phyloP scores from a whole-genome alignment of 1,139 yeast genomes.

The Eremothecium coryli region DNA sequence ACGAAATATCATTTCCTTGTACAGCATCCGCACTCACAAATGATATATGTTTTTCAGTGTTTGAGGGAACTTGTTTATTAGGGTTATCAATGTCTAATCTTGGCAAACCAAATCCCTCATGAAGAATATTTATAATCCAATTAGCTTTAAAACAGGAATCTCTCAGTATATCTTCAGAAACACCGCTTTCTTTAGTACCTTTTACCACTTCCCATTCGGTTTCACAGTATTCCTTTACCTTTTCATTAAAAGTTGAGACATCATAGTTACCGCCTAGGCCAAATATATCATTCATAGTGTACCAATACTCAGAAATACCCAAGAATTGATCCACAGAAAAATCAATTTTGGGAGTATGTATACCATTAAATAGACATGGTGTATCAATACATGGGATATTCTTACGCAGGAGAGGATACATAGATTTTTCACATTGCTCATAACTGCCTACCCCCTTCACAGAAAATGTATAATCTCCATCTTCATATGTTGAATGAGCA shows the following conservation, averaged over 20 bases:
- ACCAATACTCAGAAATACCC: constrained; percentile 80
- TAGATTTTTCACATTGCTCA: constrained; percentile 54
- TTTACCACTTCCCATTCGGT: constrained; percentile 50
- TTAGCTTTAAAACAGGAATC: constrained; percentile 77
- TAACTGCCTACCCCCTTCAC: constrained; percentile 61
- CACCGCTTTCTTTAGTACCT: constrained; percentile 42
- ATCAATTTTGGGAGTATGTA: constrained; percentile 66
- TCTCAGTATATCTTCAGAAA: constrained; percentile 38
- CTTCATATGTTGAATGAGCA: constrained; percentile 35
- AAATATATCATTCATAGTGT: constrained; percentile 73
- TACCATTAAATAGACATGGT: constrained; percentile 74
- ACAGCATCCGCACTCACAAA: constrained; percentile 54
- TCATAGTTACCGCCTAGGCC: constrained; percentile 71
- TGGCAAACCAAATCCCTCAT: constrained; percentile 73
- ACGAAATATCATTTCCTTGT: constrained; percentile 52
- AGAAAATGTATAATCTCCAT: constrained; percentile 39
- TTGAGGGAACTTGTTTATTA: constrained; percentile 20
- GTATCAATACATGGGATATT: constrained; percentile 63
- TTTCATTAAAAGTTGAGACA: constrained; percentile 48
- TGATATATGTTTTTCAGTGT: constrained; percentile 34
- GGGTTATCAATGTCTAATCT: constrained; percentile 42
- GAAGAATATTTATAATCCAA: constrained; percentile 69
- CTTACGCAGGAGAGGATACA: constrained; percentile 62
- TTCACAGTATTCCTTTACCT: constrained; percentile 57
- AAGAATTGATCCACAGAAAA: constrained; percentile 64